A percentile compares a stretch with the other conserved stretches of the same genome.
These are phyloP conservation scores for Harringtonia aguacate DNA, from an alignment of 2,329 filamentous ascomycete species.

Conservation along the genomic window DNA sequence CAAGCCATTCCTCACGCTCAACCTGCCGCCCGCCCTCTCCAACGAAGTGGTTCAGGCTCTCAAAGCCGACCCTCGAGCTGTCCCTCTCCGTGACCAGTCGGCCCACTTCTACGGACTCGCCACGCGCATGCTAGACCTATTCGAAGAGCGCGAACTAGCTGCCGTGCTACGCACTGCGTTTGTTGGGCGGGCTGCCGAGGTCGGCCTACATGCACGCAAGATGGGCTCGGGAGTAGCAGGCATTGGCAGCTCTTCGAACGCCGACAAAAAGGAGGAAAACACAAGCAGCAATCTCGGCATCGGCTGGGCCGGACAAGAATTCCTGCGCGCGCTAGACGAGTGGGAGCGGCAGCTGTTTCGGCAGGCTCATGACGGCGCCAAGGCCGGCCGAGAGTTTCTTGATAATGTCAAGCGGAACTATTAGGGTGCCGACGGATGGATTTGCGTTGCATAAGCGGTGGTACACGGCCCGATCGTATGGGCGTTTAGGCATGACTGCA, in stretches of 20 bases:
- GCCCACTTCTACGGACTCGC: conserved; percentile 83
- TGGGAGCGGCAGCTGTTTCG: conserved; percentile 72
- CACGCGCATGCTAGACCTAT: conserved; percentile 77
- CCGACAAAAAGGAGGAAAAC: conserved; percentile 52
- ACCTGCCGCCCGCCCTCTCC: conserved; percentile 68
- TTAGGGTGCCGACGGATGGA: not conserved
- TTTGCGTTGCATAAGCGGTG: too few relatives aligned
- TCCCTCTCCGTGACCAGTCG: conserved; percentile 73
- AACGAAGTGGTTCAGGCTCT: conserved; percentile 77
- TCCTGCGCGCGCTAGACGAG: conserved; percentile 80
- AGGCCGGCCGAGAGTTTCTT: conserved; percentile 59
- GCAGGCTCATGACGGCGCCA: conserved; percentile 63
- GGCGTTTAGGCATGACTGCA: too few relatives aligned
- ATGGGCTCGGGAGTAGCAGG: conserved; percentile 50
- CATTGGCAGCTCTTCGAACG: conserved; percentile 26
- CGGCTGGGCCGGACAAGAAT: conserved; percentile 61
- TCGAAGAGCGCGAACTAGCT: conserved; percentile 71
- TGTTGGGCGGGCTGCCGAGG: conserved; percentile 67
- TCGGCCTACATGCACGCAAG: conserved; percentile 83
- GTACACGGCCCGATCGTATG: too few relatives aligned
- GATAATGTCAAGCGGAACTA: conserved; percentile 43
- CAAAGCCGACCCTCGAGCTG: conserved; percentile 78
- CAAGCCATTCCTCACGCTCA: conserved; percentile 59
- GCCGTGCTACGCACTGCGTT: conserved; percentile 69
- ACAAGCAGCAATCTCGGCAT: conserved; percentile 37